phyloP scores from a whole-genome alignment of 192 early-diverging fungal species.

The Chytriomyces hyalinus region DNA sequence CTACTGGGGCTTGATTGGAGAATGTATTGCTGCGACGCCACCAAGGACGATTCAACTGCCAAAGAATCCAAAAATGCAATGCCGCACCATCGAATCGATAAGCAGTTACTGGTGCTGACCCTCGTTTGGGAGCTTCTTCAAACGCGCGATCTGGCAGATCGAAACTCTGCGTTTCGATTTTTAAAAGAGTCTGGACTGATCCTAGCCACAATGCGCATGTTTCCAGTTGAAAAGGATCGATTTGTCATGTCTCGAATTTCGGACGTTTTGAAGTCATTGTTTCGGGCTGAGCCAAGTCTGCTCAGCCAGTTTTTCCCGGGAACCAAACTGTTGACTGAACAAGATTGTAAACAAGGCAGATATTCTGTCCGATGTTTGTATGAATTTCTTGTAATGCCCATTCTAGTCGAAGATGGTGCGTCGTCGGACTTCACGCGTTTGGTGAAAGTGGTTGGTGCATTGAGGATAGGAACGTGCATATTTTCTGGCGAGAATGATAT shows the following conservation, averaged over 20 bases:
- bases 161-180: background rate
- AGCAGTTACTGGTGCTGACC: slow-evolving; percentile 9
- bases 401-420: too few species aligned
- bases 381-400: too few species aligned
- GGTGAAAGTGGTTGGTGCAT: too few species aligned
- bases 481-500: too few species aligned
- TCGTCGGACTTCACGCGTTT: too few species aligned
- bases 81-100: background rate
- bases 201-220: background rate
- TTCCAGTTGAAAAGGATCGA: slow-evolving; percentile 1
- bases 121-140: slow-evolving; percentile 20
- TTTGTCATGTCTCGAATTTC: slow-evolving; percentile 1
- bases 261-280: background rate
- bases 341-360: too few species aligned
- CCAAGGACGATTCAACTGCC: background rate
- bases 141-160: too few species aligned
- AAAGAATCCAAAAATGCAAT: background rate
- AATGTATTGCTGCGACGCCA: background rate
- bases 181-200: slow-evolving; percentile 21
- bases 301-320: too few species aligned
- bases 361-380: too few species aligned
- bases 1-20: slow-evolving; percentile 12
- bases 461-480: too few species aligned
- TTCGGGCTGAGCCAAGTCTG: too few species aligned
- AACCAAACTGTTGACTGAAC: too few species aligned